These are phyloP conservation scores for Ophiostoma ips DNA, from an alignment of 2,329 filamentous ascomycete species.

Conservation along the genomic window DNA sequence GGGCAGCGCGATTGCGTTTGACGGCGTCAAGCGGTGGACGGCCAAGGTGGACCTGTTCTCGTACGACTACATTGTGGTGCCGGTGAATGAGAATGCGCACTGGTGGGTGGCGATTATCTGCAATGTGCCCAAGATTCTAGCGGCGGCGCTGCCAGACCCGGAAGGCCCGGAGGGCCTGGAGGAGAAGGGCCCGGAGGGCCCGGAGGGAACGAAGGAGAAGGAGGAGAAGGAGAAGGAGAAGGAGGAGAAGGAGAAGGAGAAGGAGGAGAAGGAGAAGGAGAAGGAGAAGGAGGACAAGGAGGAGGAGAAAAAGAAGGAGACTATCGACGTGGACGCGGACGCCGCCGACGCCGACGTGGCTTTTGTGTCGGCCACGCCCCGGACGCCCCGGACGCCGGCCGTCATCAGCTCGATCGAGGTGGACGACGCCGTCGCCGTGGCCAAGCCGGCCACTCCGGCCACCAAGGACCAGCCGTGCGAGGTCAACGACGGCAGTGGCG, in stretches of 20 bases:
- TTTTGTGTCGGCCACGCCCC: neutral
- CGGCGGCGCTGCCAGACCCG: conserved; percentile 7
- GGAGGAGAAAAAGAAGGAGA: neutral
- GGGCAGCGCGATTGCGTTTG: conserved; percentile 59
- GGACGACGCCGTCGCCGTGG: neutral
- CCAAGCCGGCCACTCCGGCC: neutral
- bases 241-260: neutral
- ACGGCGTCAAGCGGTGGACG: conserved; percentile 78
- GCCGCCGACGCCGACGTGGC: no score
- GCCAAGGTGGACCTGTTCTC: conserved; percentile 68
- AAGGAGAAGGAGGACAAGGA: neutral
- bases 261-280: neutral
- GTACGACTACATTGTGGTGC: conserved; percentile 81
- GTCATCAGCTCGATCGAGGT: neutral
- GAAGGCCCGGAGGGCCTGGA: neutral
- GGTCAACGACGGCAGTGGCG: neutral
- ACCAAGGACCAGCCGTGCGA: neutral
- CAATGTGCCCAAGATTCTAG: conserved; percentile 57
- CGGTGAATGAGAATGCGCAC: conserved; percentile 74
- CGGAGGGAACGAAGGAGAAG: no score
- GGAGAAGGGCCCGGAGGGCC: neutral
- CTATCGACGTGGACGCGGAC: neutral
- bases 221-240: neutral
- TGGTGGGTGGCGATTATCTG: conserved; percentile 96
- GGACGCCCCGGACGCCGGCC: neutral